phyloP scores from a whole-genome alignment of 306 rosid species.

The Oemleria cerasiformis region DNA sequence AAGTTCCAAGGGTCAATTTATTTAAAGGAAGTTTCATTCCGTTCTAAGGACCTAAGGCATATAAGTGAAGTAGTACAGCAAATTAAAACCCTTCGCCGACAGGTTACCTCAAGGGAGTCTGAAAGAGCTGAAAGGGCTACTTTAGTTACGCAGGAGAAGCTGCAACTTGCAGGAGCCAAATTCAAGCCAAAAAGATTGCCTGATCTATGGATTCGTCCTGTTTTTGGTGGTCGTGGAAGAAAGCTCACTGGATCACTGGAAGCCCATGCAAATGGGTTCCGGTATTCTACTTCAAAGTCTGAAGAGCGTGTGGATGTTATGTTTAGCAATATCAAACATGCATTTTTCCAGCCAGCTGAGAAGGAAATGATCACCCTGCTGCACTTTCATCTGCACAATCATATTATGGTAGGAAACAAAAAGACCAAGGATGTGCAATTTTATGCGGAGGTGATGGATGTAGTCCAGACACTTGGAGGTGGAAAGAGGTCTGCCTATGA shows the following conservation, averaged over 20 bases:
- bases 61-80: conserved; percentile 33
- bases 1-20: conserved; percentile 36
- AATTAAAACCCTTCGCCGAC: conserved; percentile 38
- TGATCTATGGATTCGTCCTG: conserved; percentile 36
- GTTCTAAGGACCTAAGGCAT: conserved; percentile 40
- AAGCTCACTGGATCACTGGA: conserved; percentile 36
- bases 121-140: conserved; percentile 43
- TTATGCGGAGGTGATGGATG: conserved; percentile 39
- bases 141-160: conserved; percentile 36
- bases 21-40: conserved; percentile 39
- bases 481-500: conserved; percentile 36
- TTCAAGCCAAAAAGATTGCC: conserved; percentile 37
- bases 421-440: conserved; percentile 42
- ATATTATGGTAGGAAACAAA: conserved; percentile 43
- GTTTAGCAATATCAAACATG: conserved; percentile 40
- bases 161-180: conserved; percentile 33
- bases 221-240: conserved; percentile 37
- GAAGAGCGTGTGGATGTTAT: conserved; percentile 36
- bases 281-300: conserved; percentile 40
- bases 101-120: conserved; percentile 40
- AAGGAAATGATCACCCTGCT: conserved; percentile 39
- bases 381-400: conserved; percentile 38
- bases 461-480: conserved; percentile 39
- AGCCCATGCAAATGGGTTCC: conserved; percentile 37
- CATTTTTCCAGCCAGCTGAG: conserved; percentile 42